Percentiles rank a stretch among this genome's conserved stretches.
These are phyloP conservation scores for Pharnaceum exiguum DNA, from an alignment of 148 eudicot species.

Conservation along the genomic window DNA sequence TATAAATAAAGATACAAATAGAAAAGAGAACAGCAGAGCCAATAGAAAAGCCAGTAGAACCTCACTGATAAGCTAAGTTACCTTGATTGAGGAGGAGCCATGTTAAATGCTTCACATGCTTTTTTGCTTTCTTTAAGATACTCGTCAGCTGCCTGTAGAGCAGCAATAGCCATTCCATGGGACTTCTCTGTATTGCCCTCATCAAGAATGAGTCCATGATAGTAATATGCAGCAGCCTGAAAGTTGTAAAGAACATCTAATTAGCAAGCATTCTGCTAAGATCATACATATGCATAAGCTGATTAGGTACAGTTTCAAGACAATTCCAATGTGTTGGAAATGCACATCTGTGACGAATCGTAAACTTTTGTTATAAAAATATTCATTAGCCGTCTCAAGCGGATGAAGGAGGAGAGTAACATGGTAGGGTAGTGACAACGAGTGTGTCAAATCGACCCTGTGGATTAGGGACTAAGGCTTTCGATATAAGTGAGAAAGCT, in stretches of 20 bases:
- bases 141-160: constrained; percentile 94
- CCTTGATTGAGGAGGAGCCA: constrained; percentile 77
- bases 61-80: constrained; percentile 16
- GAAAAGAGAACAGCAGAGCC: not conserved
- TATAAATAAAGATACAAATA: not conserved
- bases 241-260: not conserved
- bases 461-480: no score
- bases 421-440: no score
- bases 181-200: constrained; percentile 99
- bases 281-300: not conserved
- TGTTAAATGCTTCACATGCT: constrained; percentile 76
- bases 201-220: constrained; percentile 92
- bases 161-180: constrained; percentile 97
- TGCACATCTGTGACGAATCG: no score
- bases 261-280: not conserved
- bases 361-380: no score
- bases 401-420: no score
- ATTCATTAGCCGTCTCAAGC: no score
- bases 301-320: no score
- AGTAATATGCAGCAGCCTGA: constrained; percentile 96
- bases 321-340: no score
- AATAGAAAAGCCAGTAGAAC: not conserved
- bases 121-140: constrained; percentile 91
- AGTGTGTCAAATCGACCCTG: no score
- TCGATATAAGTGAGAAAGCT: no score